Evolutionary conservation across 2,329 filamentous ascomycete species (phyloP), one percentile per base, ranked within the genome.

Genomic region (Pestalotiopsis sp.): DNA sequence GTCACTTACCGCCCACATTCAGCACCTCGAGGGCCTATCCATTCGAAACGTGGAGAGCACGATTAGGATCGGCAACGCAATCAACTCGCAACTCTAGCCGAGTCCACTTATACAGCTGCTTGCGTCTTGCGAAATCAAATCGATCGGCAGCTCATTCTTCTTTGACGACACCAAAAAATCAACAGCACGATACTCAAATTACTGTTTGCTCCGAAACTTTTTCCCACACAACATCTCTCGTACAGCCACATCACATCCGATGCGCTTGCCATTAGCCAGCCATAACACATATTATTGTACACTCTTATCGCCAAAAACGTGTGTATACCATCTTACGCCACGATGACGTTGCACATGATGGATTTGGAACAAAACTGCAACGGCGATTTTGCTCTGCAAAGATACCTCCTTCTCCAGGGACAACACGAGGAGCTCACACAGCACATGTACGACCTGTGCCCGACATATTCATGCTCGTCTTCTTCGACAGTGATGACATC

Each of bases 391-490:
- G 83, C 84, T 66, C 78, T 89, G 75, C 85, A 87, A 74, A 83
- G 87, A 72, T 89, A 89, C 70, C 80, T 88, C 67, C 76, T 86
- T 25, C 79, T 89, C 7, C 83, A 87, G 68, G 83, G 85, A 71
- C 85, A 88, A 74, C 86, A 88, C 74, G 83, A 88, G 69, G 83
- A 84, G 69, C 82, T 89, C 17, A 81, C 81, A 70, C 81, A 80
- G 72, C 84, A 85, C 70, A 84, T 89, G 69, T 81, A 87, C 72
- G 82, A 84, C 69, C 84, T 89, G 66, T 84, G 83, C 57, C 83
- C 77, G 9, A 74, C 77, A 1, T 78, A 80, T 69, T 78, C 73
- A 67, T 78, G 80, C 70, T 78, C 31, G 31, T 36, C 72, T 67
- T 76, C 78, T 14, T 82, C 82, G 2, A 79, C 80, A 12, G 73